Conservation (phyloP, 2,329 filamentous ascomycete genomes). For the Arthroderma sp. region DNA sequence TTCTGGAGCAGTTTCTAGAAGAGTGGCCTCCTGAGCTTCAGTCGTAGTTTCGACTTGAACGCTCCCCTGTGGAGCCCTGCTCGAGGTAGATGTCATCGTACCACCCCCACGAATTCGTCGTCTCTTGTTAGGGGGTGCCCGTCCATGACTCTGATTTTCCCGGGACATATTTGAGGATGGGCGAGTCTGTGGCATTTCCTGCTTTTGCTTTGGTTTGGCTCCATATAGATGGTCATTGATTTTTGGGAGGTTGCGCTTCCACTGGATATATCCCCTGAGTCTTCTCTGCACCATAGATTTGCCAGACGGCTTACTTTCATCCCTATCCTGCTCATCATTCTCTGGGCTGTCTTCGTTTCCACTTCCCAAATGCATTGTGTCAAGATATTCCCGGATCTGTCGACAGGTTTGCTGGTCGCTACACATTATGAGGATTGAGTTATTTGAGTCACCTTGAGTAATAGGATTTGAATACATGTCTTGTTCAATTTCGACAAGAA, state of each 20-base stretch:
- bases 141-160: slow-evolving; percentile 14
- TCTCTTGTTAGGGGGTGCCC: slow-evolving; percentile 70
- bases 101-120: slow-evolving; percentile 66
- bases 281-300: slow-evolving; percentile 82
- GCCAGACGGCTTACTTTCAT: slow-evolving; percentile 48
- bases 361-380: slow-evolving; percentile 62
- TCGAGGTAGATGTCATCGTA: slow-evolving; percentile 45
- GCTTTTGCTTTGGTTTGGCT: slow-evolving; percentile 15
- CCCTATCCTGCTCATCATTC: slow-evolving; percentile 25
- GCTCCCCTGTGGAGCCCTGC: slow-evolving; percentile 58
- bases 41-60: slow-evolving; percentile 64
- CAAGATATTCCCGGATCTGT: slow-evolving; percentile 80
- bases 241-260: slow-evolving; percentile 80
- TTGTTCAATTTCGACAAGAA: slow-evolving; percentile 83
- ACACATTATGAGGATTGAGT: slow-evolving; percentile 93
- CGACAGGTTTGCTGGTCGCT: slow-evolving; percentile 72
- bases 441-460: slow-evolving; percentile 69
- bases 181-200: slow-evolving; percentile 11
- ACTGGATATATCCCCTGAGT: slow-evolving; percentile 72
- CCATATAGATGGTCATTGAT: slow-evolving; percentile 47
- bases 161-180: not conserved
- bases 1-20: slow-evolving; percentile 64
- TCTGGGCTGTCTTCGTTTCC: not conserved
- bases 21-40: slow-evolving; percentile 63
- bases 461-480: slow-evolving; percentile 74